phyloP scores from a whole-genome alignment of 176 grass and related monocot species.

The Dendrocalamus sinicus region DNA sequence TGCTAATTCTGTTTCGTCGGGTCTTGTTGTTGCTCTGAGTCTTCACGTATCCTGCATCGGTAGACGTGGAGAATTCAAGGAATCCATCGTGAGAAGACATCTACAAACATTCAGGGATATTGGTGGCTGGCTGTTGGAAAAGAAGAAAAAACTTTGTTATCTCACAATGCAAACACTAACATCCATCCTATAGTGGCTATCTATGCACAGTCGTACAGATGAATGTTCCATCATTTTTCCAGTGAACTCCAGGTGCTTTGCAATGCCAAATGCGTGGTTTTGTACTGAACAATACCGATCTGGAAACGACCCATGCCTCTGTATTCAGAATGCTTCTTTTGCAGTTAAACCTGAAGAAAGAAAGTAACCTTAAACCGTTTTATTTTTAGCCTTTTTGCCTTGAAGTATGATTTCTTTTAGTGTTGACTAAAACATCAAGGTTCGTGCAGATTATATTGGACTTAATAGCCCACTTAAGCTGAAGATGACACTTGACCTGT shows the following conservation, averaged over 20 bases:
- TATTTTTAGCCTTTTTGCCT: background rate
- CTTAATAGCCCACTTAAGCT: background rate
- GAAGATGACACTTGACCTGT: constrained; percentile 9
- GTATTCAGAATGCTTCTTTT: background rate
- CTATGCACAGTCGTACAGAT: too few species aligned
- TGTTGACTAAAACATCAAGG: background rate
- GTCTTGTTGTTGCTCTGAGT: too few species aligned
- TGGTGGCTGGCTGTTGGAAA: too few species aligned
- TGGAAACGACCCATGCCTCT: background rate
- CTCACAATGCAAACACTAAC: too few species aligned
- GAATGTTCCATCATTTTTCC: too few species aligned
- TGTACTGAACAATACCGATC: background rate
- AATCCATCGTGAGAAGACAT: background rate
- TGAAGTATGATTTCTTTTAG: background rate
- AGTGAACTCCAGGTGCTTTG: too few species aligned
- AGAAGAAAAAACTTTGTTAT: too few species aligned
- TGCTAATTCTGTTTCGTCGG: background rate
- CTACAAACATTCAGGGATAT: background rate
- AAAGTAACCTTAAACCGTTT: background rate
- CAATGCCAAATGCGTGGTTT: too few species aligned
- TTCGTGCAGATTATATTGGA: background rate
- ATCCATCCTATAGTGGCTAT: too few species aligned
- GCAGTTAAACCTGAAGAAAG: background rate
- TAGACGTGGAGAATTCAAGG: background rate
- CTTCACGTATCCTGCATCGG: background rate